Evolutionary conservation across 2,329 filamentous ascomycete species (phyloP).

Genomic region (Aureobasidium leucospermi): DNA sequence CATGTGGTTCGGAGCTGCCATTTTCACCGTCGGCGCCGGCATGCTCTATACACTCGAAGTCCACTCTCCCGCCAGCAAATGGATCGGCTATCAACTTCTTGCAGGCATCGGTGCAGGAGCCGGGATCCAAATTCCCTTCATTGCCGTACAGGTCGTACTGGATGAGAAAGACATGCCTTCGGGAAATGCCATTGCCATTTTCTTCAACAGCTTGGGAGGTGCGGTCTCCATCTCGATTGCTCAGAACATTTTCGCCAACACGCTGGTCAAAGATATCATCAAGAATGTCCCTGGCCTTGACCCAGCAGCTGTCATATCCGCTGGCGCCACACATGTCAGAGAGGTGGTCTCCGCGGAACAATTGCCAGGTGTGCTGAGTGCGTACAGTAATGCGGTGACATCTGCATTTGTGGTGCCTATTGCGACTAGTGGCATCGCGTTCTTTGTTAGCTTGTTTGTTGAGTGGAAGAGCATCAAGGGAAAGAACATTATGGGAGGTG

Average conservation of each 20-base stretch:
- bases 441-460: conserved; percentile 49
- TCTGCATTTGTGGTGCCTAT: conserved; percentile 55
- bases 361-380: conserved; percentile 49
- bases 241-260: conserved; percentile 44
- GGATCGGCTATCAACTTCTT: conserved; percentile 50
- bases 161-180: conserved; percentile 45
- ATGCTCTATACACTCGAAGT: conserved; percentile 30
- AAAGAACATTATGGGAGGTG: conserved; percentile 32
- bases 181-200: conserved; percentile 26
- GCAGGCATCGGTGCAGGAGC: conserved; percentile 42
- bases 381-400: conserved; percentile 57
- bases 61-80: conserved; percentile 34
- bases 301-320: conserved; percentile 29
- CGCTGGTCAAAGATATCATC: conserved; percentile 47
- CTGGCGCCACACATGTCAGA: conserved; percentile 38
- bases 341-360: conserved; percentile 29
- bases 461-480: conserved; percentile 59
- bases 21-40: conserved; percentile 22
- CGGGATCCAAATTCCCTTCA: conserved; percentile 44
- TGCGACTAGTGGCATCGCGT: conserved; percentile 45
- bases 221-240: conserved; percentile 26
- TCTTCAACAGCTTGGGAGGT: conserved; percentile 27
- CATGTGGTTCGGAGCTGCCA: conserved; percentile 16
- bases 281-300: conserved; percentile 34
- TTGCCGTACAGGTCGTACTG: conserved; percentile 31